These are phyloP conservation scores for Botrytis aclada DNA, from an alignment of 2,329 filamentous ascomycete genomes.

Conservation along the genomic window DNA sequence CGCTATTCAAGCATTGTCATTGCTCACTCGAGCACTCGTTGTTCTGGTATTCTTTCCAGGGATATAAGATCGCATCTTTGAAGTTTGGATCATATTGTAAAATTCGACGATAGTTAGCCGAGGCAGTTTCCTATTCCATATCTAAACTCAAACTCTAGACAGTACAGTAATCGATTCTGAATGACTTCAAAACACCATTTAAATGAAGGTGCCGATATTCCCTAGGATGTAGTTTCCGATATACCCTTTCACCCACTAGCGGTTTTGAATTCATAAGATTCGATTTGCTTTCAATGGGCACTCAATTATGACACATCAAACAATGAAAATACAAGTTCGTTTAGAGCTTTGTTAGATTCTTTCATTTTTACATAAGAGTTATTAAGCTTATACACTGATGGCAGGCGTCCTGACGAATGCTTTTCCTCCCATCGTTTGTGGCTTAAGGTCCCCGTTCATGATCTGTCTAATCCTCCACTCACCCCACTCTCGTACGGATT, in stretches of 20 bases:
- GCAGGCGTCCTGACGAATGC: not conserved
- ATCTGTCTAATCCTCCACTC: not conserved
- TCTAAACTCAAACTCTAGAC: not conserved
- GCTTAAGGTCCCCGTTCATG: not conserved
- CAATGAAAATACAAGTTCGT: not conserved
- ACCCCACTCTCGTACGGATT: not conserved
- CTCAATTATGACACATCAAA: not conserved
- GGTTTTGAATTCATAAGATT: not conserved
- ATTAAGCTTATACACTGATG: not conserved
- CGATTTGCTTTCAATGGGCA: not conserved
- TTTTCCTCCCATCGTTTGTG: not conserved
- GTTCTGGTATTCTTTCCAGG: too few species aligned
- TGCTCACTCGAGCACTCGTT: too few species aligned
- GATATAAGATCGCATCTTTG: too few species aligned
- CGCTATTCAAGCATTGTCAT: too few species aligned
- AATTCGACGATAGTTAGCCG: not conserved
- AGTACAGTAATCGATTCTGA: not conserved
- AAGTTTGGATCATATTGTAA: not conserved
- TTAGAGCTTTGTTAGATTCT: not conserved
- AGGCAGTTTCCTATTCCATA: not conserved
- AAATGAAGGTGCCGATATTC: not conserved
- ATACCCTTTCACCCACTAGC: not conserved
- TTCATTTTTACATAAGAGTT: not conserved
- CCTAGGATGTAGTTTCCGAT: not conserved
- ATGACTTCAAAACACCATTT: not conserved